phyloP scores from a whole-genome alignment of 1,284 basidiomycete genomes.

The Ganoderma resinaceum region DNA sequence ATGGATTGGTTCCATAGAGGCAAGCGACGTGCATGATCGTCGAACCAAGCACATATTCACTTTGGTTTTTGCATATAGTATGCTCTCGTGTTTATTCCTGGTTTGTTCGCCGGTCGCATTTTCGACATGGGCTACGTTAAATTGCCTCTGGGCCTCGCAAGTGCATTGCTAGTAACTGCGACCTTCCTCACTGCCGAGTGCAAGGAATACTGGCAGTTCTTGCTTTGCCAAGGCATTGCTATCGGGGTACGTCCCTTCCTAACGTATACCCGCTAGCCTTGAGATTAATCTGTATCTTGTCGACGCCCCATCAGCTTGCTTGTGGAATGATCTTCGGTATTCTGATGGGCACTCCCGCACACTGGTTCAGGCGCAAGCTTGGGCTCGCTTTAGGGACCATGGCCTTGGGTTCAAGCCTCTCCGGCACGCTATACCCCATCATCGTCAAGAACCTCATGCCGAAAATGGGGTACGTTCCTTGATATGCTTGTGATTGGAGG shows the following conservation, averaged over 20 bases:
- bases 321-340: slow-evolving; percentile 54
- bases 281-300: background rate
- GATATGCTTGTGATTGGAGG: background rate
- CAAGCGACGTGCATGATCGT: slow-evolving; percentile 28
- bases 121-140: slow-evolving; percentile 61
- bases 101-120: slow-evolving; percentile 57
- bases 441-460: slow-evolving; percentile 48
- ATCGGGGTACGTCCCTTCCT: slow-evolving; percentile 44
- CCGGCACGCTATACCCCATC: slow-evolving; percentile 54
- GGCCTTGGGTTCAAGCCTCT: slow-evolving; percentile 50
- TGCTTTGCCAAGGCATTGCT: slow-evolving; percentile 56
- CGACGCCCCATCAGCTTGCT: slow-evolving; percentile 31
- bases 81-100: slow-evolving; percentile 53
- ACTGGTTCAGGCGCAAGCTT: slow-evolving; percentile 55
- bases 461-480: slow-evolving; percentile 41
- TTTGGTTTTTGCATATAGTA: slow-evolving; percentile 38
- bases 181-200: slow-evolving; percentile 60
- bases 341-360: slow-evolving; percentile 49
- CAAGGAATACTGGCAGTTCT: slow-evolving; percentile 58
- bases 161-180: slow-evolving; percentile 46
- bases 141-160: slow-evolving; percentile 43
- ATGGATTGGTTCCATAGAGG: slow-evolving; percentile 82
- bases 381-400: slow-evolving; percentile 49
- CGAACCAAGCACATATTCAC: slow-evolving; percentile 5
- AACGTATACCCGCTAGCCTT: slow-evolving; percentile 7